Evolutionary conservation across 169 alveolate genomes (phyloP), one percentile per base, ranked within the genome.

Genomic region (Cryptosporidium xiaoi): DNA sequence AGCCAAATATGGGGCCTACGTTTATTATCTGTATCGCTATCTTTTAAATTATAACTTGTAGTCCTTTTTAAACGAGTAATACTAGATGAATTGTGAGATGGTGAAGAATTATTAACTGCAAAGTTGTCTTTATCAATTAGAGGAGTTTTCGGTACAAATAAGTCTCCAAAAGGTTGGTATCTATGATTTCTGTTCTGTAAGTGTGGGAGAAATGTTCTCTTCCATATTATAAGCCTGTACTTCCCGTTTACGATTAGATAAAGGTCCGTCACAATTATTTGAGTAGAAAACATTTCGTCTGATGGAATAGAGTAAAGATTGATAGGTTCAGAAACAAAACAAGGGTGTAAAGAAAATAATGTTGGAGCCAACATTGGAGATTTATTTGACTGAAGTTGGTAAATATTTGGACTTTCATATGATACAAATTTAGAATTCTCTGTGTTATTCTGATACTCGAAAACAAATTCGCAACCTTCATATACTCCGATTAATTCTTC

Each of bases 101-200:
- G 56, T 3, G 48, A 33, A 34, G 20, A 31, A 29, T 50, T 24
- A 51, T 8, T 36, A 3, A 2, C 24, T 16, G 12, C 16, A 34
- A 24, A 27, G 10, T 29, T 56, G 15, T 29, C 44, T 10, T 69
- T 51, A 33, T 69, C 68, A 31, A n/a, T 33, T 24, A 69, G 12
- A 2, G 83, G 83, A 4, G 87, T 77, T 2, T 20, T 44, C 24
- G 87, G 87, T 12, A 77, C 87, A 48, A 77, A 77, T 8, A 77
- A 20, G 64, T 77, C 87, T 34, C 87, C 87, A 60, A 77, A 77
- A 2, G 87, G 87, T 44, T 77, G 87, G 71, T 77, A 77, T 20
- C 87, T 33, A 33, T 60, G 87, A 34, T 18, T 77, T 62, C 87
- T 77, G 36, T 77, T 77, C 36, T 77, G 87, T 24, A 77, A 60